Evolutionary conservation across 2,329 filamentous ascomycete species (phyloP).

Genomic region (Cytospora leucostoma): DNA sequence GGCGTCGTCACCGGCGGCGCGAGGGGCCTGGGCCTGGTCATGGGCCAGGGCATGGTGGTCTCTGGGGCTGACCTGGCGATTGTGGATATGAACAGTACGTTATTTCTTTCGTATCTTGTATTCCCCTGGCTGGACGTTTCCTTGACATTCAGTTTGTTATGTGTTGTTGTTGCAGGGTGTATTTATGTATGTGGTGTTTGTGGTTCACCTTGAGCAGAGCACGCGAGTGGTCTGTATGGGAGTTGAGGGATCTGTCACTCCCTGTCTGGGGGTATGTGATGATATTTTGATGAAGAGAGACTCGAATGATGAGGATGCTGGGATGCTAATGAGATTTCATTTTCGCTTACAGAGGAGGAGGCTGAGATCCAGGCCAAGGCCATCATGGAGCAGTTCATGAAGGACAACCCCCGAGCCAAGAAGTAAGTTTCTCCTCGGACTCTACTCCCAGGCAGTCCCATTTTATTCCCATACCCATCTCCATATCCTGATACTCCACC

Average conservation of each 20-base stretch:
- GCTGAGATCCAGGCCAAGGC: constrained; percentile 74
- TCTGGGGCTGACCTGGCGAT: constrained; percentile 88
- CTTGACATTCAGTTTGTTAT: background rate
- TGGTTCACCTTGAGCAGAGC: too few relatives aligned
- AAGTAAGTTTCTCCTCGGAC: constrained; percentile 48
- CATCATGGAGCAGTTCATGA: constrained; percentile 73
- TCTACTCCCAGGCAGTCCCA: background rate
- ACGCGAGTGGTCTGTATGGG: too few relatives aligned
- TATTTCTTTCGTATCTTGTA: background rate
- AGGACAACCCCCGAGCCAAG: constrained; percentile 75
- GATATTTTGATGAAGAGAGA: too few relatives aligned
- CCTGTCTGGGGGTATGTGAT: background rate
- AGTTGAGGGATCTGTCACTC: background rate
- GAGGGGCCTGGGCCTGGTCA: constrained; percentile 84
- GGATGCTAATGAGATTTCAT: constrained; percentile 4
- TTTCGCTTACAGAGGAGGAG: constrained; percentile 66
- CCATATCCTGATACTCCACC: too few relatives aligned
- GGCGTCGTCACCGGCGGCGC: constrained; percentile 89
- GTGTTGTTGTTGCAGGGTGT: too few relatives aligned
- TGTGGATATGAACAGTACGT: constrained; percentile 87
- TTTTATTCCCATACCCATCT: too few relatives aligned
- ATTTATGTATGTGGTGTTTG: too few relatives aligned
- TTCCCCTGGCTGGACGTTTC: background rate
- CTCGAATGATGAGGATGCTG: too few relatives aligned
- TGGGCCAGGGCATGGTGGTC: constrained; percentile 87